A percentile compares a stretch with the other conserved stretches of the same genome.
phyloP scores from a whole-genome alignment of 139 green algal species.

The Chlorella sp. region DNA sequence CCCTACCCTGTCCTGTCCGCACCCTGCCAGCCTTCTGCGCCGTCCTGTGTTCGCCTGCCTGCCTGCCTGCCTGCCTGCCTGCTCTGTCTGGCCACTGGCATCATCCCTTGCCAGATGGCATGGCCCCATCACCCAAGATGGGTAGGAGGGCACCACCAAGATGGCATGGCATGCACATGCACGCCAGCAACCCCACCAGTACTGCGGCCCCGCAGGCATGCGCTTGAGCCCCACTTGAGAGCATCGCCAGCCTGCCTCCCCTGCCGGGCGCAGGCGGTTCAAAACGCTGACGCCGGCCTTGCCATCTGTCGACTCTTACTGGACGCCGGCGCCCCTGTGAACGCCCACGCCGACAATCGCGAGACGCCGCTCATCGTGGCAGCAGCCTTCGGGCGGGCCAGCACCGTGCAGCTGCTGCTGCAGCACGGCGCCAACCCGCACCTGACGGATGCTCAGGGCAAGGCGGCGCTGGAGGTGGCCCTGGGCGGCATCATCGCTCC shows the following conservation, averaged over 20 bases:
- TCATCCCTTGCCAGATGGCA: no score
- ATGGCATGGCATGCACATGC: no score
- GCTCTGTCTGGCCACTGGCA: no score
- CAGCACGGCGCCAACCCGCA: neutral
- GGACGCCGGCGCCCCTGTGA: neutral
- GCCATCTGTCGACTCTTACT: neutral
- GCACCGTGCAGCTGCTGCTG: neutral
- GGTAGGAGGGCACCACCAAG: no score
- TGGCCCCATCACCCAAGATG: no score
- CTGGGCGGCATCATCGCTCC: neutral
- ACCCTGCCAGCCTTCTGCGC: neutral
- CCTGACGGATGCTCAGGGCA: neutral
- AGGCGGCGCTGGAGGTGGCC: neutral
- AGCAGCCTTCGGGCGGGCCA: neutral
- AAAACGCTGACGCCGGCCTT: neutral
- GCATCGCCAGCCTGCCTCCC: neutral
- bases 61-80: neutral
- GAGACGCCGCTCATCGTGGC: neutral
- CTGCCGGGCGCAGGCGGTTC: neutral
- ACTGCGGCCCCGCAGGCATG: no score
- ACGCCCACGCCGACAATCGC: neutral
- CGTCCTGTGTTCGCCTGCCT: neutral
- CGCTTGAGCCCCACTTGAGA: no score
- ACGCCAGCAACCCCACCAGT: neutral
- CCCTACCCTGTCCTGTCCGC: neutral